phyloP scores from a whole-genome alignment of 2,329 filamentous ascomycete genomes.

The Aspergillus aculeatinus region DNA sequence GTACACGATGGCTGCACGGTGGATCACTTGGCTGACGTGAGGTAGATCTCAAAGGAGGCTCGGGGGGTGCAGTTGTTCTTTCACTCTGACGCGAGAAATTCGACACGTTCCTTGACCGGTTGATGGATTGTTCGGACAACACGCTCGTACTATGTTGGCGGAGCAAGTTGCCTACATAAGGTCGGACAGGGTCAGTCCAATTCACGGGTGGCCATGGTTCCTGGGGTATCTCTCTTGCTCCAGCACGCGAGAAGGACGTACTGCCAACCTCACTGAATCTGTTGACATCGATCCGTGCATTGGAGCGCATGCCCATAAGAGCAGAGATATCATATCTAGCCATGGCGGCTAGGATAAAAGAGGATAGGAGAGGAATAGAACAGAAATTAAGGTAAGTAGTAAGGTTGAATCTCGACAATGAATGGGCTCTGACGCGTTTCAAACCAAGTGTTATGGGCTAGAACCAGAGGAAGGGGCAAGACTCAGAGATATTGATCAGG shows the following conservation, averaged over 20 bases:
- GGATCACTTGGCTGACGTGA: slow-evolving; percentile 35
- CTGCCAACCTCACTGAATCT: slow-evolving; percentile 31
- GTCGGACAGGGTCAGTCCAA: neutral
- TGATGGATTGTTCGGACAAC: slow-evolving; percentile 28
- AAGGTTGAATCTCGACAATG: neutral
- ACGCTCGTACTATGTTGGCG: slow-evolving; percentile 22
- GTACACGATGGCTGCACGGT: slow-evolving; percentile 31
- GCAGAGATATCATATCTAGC: slow-evolving; percentile 41
- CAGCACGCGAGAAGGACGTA: slow-evolving; percentile 18
- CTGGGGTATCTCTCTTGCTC: neutral
- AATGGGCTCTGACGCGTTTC: neutral
- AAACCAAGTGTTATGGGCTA: neutral
- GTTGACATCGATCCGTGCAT: slow-evolving; percentile 26
- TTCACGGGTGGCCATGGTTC: neutral
- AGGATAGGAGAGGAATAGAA: slow-evolving; percentile 6
- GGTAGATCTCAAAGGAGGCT: slow-evolving; percentile 22
- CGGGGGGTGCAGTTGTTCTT: slow-evolving; percentile 13
- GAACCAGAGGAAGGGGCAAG: neutral
- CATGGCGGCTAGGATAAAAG: slow-evolving; percentile 15
- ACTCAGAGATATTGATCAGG: no score
- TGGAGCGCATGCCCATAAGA: slow-evolving; percentile 36
- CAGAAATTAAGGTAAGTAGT: slow-evolving; percentile 3
- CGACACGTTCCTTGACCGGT: slow-evolving; percentile 25
- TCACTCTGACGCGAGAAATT: slow-evolving; percentile 24
- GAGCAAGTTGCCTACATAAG: slow-evolving; percentile 25